A percentile compares a stretch with the other conserved stretches of the same genome.
Conservation (phyloP, 345 rosid genomes). For the Xanthoceras sorbifolium region DNA sequence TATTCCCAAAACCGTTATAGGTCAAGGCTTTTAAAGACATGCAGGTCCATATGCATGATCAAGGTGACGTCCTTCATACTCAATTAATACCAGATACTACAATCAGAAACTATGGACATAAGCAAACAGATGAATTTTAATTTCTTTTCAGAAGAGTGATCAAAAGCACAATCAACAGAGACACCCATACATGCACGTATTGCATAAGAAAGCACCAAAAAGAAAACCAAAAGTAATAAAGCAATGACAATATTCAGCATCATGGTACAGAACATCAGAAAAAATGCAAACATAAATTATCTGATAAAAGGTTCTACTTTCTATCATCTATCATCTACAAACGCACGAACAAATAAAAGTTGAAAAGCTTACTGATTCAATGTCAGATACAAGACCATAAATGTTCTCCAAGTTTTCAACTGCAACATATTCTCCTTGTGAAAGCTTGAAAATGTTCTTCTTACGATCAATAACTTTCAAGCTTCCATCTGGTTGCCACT, state of each 20-base stretch:
- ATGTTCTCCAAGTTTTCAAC: conserved; percentile 96
- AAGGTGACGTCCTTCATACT: too few species aligned
- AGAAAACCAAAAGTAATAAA: background rate
- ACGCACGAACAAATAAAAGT: background rate
- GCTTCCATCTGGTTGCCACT: conserved; percentile 98
- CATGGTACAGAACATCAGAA: background rate
- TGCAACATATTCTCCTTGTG: conserved; percentile 99
- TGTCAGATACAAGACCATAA: conserved; percentile 54
- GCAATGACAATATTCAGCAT: background rate
- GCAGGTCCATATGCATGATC: background rate
- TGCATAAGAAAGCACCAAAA: background rate
- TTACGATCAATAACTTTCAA: conserved; percentile 89
- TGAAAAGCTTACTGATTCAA: conserved; percentile 63
- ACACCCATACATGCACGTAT: background rate
- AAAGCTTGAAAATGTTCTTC: conserved; percentile 94
- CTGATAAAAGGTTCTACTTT: background rate
- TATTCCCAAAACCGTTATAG: background rate
- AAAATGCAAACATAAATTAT: background rate
- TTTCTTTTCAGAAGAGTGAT: background rate
- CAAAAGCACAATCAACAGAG: background rate
- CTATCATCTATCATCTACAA: background rate
- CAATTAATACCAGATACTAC: too few species aligned
- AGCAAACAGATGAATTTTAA: background rate
- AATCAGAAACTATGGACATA: background rate
- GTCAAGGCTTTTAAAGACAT: background rate